phyloP scores from a whole-genome alignment of 208 protist genomes.

The Wallacemonas rigidus region DNA sequence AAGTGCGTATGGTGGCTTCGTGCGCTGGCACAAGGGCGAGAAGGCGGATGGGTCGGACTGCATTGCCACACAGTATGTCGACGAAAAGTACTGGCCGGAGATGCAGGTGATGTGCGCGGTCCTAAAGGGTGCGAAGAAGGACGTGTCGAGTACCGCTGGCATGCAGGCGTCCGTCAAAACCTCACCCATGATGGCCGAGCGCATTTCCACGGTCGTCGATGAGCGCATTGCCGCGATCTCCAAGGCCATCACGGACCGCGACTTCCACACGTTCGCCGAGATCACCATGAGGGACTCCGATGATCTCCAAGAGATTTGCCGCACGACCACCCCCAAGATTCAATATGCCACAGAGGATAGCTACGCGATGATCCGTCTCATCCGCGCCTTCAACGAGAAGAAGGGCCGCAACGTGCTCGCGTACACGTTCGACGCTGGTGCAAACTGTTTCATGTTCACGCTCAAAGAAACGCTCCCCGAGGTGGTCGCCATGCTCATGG shows the following conservation, averaged over 20 bases:
- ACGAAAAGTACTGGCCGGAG: constrained; percentile 94
- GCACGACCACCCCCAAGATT: constrained; percentile 97
- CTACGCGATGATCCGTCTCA: constrained; percentile 94
- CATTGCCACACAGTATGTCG: constrained; percentile 91
- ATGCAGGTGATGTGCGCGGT: constrained; percentile 92
- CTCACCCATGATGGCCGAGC: constrained; percentile 87
- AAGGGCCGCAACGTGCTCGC: constrained; percentile 77
- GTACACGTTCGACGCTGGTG: constrained; percentile 99
- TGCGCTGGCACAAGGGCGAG: constrained; percentile 96
- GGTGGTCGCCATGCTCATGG: constrained; percentile 83
- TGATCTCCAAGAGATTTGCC: constrained; percentile 97
- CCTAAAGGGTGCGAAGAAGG: constrained; percentile 95
- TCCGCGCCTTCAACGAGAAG: constrained; percentile 92
- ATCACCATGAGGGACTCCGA: constrained; percentile 96
- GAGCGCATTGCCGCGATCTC: constrained; percentile 92
- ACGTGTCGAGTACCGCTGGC: constrained; percentile 94
- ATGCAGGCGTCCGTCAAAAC: constrained; percentile 97
- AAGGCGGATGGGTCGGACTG: constrained; percentile 85
- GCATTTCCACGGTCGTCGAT: constrained; percentile 86
- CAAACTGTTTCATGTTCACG: constrained; percentile 98
- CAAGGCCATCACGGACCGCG: constrained; percentile 86
- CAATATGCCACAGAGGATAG: constrained; percentile 98
- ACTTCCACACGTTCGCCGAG: constrained; percentile 96
- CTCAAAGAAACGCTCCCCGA: constrained; percentile 84
- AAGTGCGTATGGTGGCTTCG: constrained; percentile 97